Evolutionary conservation across 495 filamentous ascomycete species (phyloP).

Genomic region (Aspergillus kassunensis): DNA sequence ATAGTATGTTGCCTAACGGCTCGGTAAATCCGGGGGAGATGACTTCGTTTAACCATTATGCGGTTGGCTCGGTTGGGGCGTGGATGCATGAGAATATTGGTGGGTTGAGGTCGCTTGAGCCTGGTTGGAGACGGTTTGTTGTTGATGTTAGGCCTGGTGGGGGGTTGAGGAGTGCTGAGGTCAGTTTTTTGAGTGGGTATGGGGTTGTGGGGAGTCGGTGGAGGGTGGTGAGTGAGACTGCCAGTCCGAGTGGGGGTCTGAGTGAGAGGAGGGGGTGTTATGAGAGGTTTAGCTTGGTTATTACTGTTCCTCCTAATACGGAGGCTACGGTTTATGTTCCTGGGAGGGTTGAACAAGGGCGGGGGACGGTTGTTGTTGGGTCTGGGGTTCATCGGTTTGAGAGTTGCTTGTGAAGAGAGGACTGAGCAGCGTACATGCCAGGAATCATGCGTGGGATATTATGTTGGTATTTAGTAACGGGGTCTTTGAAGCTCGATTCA

Average conservation of each 20-base stretch:
- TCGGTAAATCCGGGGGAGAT: slow-evolving; percentile 48
- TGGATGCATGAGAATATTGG: slow-evolving; percentile 29
- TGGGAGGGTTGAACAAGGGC: neutral
- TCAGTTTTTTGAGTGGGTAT: slow-evolving; percentile 4
- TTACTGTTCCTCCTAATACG: slow-evolving; percentile 1
- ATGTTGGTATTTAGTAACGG: too few species aligned
- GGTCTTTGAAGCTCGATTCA: too few species aligned
- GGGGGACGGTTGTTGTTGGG: neutral
- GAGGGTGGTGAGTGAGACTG: neutral
- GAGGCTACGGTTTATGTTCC: slow-evolving; percentile 3
- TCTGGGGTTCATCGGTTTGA: slow-evolving; percentile 7
- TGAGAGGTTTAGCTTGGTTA: neutral
- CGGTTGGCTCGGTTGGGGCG: slow-evolving; percentile 38
- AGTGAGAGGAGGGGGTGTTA: neutral
- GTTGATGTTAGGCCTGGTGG: slow-evolving; percentile 10
- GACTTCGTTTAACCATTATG: slow-evolving; percentile 55
- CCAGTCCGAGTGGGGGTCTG: too few species aligned
- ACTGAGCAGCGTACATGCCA: too few species aligned
- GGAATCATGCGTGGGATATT: too few species aligned
- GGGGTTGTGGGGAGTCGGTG: neutral
- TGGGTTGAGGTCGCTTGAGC: slow-evolving; percentile 13
- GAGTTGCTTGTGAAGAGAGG: neutral
- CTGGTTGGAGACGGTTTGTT: slow-evolving; percentile 12
- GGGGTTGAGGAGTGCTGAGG: neutral
- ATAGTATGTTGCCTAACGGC: slow-evolving; percentile 48